Percentiles rank a stretch among this genome's conserved stretches.
phyloP scores from a whole-genome alignment of 805 yeast genomes.

The Spathaspora hagerdaliae region DNA sequence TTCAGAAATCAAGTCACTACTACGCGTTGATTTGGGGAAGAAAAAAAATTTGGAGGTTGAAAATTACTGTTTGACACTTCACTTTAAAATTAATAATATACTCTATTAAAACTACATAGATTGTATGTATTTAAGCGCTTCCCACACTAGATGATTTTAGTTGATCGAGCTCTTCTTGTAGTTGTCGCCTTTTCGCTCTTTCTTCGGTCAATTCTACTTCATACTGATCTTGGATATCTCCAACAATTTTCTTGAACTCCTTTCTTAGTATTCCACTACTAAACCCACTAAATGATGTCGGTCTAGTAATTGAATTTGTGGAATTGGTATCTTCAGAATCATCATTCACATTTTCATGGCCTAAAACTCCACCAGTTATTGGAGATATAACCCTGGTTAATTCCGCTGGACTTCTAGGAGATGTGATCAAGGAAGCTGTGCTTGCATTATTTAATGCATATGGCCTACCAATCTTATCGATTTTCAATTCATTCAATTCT shows the following conservation, averaged over 20 bases:
- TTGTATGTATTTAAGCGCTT: too few species aligned
- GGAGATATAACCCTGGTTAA: neutral
- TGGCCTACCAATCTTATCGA: conserved; percentile 40
- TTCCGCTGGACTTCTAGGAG: neutral
- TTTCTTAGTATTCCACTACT: conserved; percentile 56
- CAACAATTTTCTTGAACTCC: conserved; percentile 65
- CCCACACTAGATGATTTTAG: neutral
- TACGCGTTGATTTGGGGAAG: too few species aligned
- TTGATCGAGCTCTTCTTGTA: conserved; percentile 24
- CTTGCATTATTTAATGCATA: neutral
- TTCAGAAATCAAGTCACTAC: too few species aligned
- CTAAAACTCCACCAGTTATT: neutral
- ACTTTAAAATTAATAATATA: too few species aligned
- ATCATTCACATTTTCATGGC: conserved; percentile 7
- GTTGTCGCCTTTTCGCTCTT: conserved; percentile 44
- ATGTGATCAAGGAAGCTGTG: neutral
- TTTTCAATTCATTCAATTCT: conserved; percentile 40
- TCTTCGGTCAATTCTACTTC: conserved; percentile 58
- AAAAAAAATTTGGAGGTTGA: too few species aligned
- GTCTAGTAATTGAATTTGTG: conserved; percentile 12
- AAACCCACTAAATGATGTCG: conserved; percentile 20
- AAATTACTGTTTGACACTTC: too few species aligned
- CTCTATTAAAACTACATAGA: too few species aligned
- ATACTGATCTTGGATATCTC: conserved; percentile 57
- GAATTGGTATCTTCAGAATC: conserved; percentile 18